Evolutionary conservation across 306 rosid genomes (phyloP), one percentile per base, ranked within the genome.

Genomic region (Castanea sativa): DNA sequence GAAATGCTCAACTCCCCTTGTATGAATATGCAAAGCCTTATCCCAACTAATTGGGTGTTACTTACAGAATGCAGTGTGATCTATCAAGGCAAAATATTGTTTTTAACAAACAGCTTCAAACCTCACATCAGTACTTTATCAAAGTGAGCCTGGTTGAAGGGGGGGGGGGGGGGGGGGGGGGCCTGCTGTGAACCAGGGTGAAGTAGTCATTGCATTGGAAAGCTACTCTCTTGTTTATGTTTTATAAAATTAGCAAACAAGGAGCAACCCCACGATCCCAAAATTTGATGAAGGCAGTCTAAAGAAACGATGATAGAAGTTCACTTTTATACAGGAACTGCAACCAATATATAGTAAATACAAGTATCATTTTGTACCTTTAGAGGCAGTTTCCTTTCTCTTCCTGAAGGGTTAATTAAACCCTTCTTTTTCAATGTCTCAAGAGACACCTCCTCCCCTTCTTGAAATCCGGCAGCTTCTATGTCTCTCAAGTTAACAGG

Each of bases 361-460:
- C 61, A 78, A 73, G 64, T 70, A 64, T 71, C 72, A 82, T 60
- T 3, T 74, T 74, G 81, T 88, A 93, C 94, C 99, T 95, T 95
- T 84, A 95, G 83, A 64, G 96, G 97, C 56, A 95, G 99, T 78
- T 45, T 90, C 78, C 96, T 86, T 21, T 93, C 98, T 85, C 98
- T 93, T 82, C 98, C 98, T 12, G 99, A 95, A 59, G 98, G 96
- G 84, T 93, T 91, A 82, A 95, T 93, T 80, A 93, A 84, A 18
- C 99, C 84, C 87, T 85, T 93, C 76, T 78, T 85, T 91, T 83
- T 95, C 78, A 96, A 81, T 25, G 94, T 79, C 84, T 96, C 93
- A 51, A 91, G 71, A 38, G 99, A 88, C 9, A 96, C 98, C 82
- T 96, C 97, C 19, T 96, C 99, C 25, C 99, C 99, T 16, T 91